These are phyloP conservation scores for Cornus suecica DNA, from an alignment of 148 eudicot species.

Conservation along the genomic window DNA sequence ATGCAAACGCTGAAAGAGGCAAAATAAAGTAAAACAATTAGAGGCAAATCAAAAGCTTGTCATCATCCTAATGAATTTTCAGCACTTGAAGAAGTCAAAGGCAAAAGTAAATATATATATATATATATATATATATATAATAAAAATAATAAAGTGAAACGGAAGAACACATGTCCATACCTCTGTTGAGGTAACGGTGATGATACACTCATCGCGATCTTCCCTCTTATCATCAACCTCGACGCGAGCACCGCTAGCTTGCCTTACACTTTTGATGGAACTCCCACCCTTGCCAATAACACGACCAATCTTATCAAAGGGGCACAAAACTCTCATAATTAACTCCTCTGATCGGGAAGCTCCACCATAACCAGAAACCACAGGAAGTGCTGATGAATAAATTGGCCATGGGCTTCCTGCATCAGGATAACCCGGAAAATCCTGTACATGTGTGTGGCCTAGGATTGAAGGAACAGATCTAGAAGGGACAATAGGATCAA, in stretches of 20 bases:
- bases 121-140: not conserved
- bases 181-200: constrained; percentile 66
- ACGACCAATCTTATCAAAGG: constrained; percentile 81
- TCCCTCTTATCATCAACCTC: constrained; percentile 70
- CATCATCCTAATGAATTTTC: too few species aligned
- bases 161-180: constrained; percentile 26
- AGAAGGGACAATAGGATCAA: constrained; percentile 50
- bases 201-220: constrained; percentile 54
- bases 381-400: constrained; percentile 56
- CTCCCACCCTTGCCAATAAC: constrained; percentile 92
- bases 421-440: constrained; percentile 58
- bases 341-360: constrained; percentile 65
- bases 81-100: too few species aligned
- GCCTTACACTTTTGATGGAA: constrained; percentile 73
- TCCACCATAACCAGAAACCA: constrained; percentile 70
- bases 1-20: too few species aligned
- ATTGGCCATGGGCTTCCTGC: constrained; percentile 67
- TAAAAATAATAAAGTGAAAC: not conserved
- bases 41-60: too few species aligned
- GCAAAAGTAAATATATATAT: not conserved
- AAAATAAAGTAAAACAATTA: too few species aligned
- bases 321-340: constrained; percentile 67
- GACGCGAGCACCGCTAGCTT: constrained; percentile 81
- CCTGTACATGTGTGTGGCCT: constrained; percentile 47
- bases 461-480: constrained; percentile 57